Evolutionary conservation across 1,284 basidiomycete species (phyloP).

Genomic region (Schizopora paradoxa): DNA sequence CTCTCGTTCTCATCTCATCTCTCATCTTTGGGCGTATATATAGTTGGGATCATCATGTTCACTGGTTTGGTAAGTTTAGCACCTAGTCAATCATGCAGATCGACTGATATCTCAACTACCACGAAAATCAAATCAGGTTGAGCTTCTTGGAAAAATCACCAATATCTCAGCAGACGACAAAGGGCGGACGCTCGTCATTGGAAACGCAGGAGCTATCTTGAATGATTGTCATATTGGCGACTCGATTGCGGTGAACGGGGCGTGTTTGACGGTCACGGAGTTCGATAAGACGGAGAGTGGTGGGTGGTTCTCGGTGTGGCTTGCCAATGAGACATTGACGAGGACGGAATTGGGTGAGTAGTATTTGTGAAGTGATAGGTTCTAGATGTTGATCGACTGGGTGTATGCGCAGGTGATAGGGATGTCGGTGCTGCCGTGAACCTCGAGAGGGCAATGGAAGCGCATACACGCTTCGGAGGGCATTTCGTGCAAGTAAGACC

Average conservation of each 20-base stretch:
- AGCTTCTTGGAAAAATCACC: slow-evolving; percentile 73
- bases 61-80: slow-evolving; percentile 57
- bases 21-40: too few relatives aligned
- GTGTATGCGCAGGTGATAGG: slow-evolving; percentile 54
- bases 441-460: slow-evolving; percentile 92
- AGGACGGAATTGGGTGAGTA: slow-evolving; percentile 84
- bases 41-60: slow-evolving; percentile 56
- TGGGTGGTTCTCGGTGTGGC: slow-evolving; percentile 88
- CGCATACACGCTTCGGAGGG: slow-evolving; percentile 89
- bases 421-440: slow-evolving; percentile 83
- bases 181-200: slow-evolving; percentile 84
- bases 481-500: slow-evolving; percentile 89
- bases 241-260: slow-evolving; percentile 83
- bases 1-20: too few relatives aligned
- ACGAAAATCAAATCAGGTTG: slow-evolving; percentile 58
- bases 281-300: slow-evolving; percentile 54
- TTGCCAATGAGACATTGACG: slow-evolving; percentile 92
- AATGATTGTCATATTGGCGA: slow-evolving; percentile 93
- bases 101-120: neutral
- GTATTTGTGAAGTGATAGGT: slow-evolving; percentile 8
- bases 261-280: slow-evolving; percentile 86
- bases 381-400: neutral
- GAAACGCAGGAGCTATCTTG: slow-evolving; percentile 69
- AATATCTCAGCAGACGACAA: slow-evolving; percentile 57
- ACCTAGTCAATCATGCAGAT: neutral